Evolutionary conservation across 2,329 filamentous ascomycete species (phyloP).

Genomic region (Fusarium sp.): DNA sequence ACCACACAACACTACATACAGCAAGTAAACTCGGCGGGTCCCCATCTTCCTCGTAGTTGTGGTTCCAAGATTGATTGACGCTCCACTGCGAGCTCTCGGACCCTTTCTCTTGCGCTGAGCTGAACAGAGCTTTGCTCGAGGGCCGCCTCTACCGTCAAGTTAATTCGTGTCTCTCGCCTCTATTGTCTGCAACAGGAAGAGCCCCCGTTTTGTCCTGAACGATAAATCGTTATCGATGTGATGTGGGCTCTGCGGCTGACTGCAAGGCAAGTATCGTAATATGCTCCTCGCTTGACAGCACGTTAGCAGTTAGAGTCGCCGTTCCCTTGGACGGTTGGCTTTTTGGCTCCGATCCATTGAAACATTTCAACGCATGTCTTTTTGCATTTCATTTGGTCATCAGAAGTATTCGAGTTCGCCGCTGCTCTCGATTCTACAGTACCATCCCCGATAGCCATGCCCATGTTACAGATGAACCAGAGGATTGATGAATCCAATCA

Average conservation of each 20-base stretch:
- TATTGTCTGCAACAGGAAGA: conserved; percentile 23
- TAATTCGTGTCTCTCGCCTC: conserved; percentile 6
- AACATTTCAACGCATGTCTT: neutral
- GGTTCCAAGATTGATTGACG: conserved; percentile 16
- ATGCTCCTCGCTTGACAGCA: conserved; percentile 15
- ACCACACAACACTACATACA: neutral
- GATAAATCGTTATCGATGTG: conserved; percentile 14
- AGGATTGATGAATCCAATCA: neutral
- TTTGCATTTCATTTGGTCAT: neutral
- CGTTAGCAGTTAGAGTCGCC: conserved; percentile 11
- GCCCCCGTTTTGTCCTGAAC: conserved; percentile 6
- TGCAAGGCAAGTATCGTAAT: conserved; percentile 13
- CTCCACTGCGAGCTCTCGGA: conserved; percentile 33
- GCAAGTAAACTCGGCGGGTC: conserved; percentile 18
- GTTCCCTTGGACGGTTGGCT: neutral
- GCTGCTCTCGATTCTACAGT: conserved; percentile 1
- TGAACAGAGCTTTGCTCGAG: conserved; percentile 2
- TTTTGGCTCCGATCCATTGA: neutral
- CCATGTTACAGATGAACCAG: neutral
- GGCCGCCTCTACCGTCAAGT: conserved; percentile 3
- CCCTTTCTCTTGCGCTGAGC: conserved; percentile 26
- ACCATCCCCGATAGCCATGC: neutral
- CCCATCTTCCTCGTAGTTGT: conserved; percentile 9
- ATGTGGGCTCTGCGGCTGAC: conserved; percentile 10
- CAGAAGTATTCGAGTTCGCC: neutral